Base-by-base conservation (phyloP, 257 asterid species). In the Lantana camara region DNA sequence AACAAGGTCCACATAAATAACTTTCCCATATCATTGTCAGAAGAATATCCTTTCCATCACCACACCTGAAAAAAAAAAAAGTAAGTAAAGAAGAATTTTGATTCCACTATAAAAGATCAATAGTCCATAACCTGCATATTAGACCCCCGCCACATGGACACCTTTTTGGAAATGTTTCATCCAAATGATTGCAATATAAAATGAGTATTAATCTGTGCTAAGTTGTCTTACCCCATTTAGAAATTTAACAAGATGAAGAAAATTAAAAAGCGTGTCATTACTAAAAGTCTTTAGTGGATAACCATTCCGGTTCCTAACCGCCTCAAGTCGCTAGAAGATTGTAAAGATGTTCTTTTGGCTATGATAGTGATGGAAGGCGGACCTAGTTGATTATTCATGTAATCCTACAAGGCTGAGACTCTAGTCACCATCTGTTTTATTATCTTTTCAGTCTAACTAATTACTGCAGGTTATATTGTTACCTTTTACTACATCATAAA, bases 281-380 rank as follows among this genome's bases (percentile, higher is more conserved):
- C 48, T 37, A 5, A 40, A 24, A 34, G 2, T 51, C 52, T 56
- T 45, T 29, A 68, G 20, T 21, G 50, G 51, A 3, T 45, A 55
- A 23, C 53, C 46, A 54, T 68, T 67, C 61, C 47, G 67, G 50
- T 62, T 60, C 57, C 66, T 42, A 46, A 54, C 22, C 12, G 20
- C 66, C 21, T 44, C 15, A 53, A 17, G 64, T 24, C 63, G 38
- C 30, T 29, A 17, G 10, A 24, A 24, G 15, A 29, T 19, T 49
- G 15, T 54, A 10, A 32, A 17, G 59, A 35, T n/a, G 20, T 40
- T 50, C 21, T 22, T 15, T 4, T 14, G 23, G 52, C 17, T 27
- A 45, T 29, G 3, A 52, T 21, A 60, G 21, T 21, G 29, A 40
- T 21, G 6, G 16, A 21, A 34, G 7, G 9, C 14, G 35, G 21